Conservation (phyloP, 2,329 filamentous ascomycete genomes). For the Diaporthe vaccinii region DNA sequence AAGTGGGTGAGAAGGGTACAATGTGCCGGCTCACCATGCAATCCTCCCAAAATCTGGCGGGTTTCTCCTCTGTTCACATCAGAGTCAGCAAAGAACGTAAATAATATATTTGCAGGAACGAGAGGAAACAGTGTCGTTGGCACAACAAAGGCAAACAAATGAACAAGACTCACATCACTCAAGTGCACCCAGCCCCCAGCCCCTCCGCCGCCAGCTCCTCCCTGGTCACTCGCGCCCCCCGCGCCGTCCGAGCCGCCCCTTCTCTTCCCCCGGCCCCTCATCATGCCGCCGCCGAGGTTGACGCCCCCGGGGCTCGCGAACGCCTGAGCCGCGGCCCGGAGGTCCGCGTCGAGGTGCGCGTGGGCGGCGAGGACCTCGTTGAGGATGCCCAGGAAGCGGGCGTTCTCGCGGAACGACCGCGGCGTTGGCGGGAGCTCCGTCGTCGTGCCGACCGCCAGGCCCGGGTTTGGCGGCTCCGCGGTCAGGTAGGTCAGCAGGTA, state of each 20-base stretch:
- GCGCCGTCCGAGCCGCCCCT: conserved; percentile 65
- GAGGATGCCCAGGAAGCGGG: conserved; percentile 69
- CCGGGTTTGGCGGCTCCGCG: conserved; percentile 61
- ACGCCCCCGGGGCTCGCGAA: conserved; percentile 71
- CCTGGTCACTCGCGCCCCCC: conserved; percentile 70
- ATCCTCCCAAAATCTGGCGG: conserved; percentile 77
- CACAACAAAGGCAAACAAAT: neutral
- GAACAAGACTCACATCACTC: conserved; percentile 60
- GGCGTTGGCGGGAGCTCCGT: conserved; percentile 72
- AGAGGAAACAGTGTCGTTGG: too few species aligned
- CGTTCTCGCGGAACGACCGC: conserved; percentile 71
- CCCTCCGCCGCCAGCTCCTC: conserved; percentile 72
- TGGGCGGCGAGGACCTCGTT: conserved; percentile 68
- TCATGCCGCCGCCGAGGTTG: conserved; percentile 61
- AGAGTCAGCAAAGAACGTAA: neutral
- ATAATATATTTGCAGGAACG: neutral
- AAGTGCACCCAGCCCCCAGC: conserved; percentile 75
- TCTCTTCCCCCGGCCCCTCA: conserved; percentile 57
- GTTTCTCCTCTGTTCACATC: conserved; percentile 60
- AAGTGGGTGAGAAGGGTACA: neutral
- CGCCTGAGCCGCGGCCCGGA: conserved; percentile 69
- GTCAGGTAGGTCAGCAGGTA: conserved; percentile 73
- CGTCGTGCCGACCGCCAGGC: conserved; percentile 71
- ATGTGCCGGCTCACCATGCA: conserved; percentile 60
- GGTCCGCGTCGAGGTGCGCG: conserved; percentile 68